These are phyloP conservation scores for Athelia sp. DNA, from an alignment of 1,284 basidiomycete species.

Conservation along the genomic window DNA sequence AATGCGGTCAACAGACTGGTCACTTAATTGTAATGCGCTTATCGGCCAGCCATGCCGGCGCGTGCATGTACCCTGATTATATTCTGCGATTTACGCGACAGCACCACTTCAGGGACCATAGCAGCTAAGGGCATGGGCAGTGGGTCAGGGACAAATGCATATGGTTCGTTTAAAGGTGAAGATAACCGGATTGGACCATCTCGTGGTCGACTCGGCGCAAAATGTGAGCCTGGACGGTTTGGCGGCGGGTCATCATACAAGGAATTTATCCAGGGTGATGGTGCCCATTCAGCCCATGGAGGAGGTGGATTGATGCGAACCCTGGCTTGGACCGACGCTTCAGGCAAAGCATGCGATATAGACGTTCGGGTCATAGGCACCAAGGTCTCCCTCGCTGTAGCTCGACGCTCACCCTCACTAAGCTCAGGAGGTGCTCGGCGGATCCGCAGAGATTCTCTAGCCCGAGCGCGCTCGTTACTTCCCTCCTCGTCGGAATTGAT, in stretches of 20 bases:
- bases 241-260: too few species aligned
- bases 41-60: conserved; percentile 32
- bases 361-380: conserved; percentile 11
- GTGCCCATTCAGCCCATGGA: not conserved
- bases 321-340: conserved; percentile 1
- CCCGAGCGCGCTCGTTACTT: conserved; percentile 31
- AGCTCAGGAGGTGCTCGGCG: conserved; percentile 22
- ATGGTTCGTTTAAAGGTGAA: conserved; percentile 12
- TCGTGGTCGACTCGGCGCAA: conserved; percentile 10
- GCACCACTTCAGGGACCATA: conserved; percentile 30
- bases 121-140: conserved; percentile 47
- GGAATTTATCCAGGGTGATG: not conserved
- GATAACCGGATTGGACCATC: conserved; percentile 12
- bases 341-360: conserved; percentile 2
- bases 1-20: not conserved
- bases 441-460: conserved; percentile 4
- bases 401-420: conserved; percentile 20
- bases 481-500: conserved; percentile 48
- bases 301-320: conserved; percentile 8
- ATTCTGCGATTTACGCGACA: conserved; percentile 2
- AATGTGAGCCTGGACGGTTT: not conserved
- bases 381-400: conserved; percentile 11
- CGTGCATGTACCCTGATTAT: conserved; percentile 23
- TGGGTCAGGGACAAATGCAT: conserved; percentile 32
- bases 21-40: too few species aligned